phyloP scores from a whole-genome alignment of 495 filamentous ascomycete species.

The Chlorociboria aeruginascens region DNA sequence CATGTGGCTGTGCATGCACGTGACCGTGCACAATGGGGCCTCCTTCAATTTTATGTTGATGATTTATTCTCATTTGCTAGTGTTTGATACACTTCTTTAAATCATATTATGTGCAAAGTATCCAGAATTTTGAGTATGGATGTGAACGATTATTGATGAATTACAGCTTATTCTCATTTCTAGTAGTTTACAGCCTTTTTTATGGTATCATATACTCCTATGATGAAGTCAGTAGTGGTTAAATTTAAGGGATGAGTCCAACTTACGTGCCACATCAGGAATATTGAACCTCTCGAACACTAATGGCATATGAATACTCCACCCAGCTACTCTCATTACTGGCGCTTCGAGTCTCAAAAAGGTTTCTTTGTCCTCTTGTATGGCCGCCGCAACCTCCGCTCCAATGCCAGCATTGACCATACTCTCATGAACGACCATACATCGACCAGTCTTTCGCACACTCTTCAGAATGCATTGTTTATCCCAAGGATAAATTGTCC shows the following conservation, averaged over 20 bases:
- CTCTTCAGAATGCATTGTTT: constrained; percentile 70
- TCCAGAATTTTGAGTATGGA: neutral
- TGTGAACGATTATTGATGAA: neutral
- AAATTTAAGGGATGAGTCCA: neutral
- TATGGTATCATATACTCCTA: constrained; percentile 44
- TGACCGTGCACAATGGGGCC: neutral
- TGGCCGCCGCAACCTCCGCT: constrained; percentile 83
- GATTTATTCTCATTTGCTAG: neutral
- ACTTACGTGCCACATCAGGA: constrained; percentile 86
- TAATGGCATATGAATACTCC: constrained; percentile 78
- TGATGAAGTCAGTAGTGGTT: constrained; percentile 12
- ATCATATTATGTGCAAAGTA: neutral
- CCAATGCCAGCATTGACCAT: constrained; percentile 94
- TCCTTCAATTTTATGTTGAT: neutral
- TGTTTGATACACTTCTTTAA: neutral
- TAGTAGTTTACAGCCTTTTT: constrained; percentile 26
- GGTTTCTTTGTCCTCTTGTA: constrained; percentile 69
- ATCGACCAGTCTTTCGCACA: constrained; percentile 81
- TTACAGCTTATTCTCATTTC: neutral
- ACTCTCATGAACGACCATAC: constrained; percentile 88
- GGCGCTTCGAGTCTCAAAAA: constrained; percentile 89
- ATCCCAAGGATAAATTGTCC: constrained; percentile 95
- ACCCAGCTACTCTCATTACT: constrained; percentile 80
- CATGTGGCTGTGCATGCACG: neutral
- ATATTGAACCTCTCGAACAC: constrained; percentile 78